Evolutionary conservation across 257 asterid species (phyloP).

Genomic region (Solanum rostratum): DNA sequence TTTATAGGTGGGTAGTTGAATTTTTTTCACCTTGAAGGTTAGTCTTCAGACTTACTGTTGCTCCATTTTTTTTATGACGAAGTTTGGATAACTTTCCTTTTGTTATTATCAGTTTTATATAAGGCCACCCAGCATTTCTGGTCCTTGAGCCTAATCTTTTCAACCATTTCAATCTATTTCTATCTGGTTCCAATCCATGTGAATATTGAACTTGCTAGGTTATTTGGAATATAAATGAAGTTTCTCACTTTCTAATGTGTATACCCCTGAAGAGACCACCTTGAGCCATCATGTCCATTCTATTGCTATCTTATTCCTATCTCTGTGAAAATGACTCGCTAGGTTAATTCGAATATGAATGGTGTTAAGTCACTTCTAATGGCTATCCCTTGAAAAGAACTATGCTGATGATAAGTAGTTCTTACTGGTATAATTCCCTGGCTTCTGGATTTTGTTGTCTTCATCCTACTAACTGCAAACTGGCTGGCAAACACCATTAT

Average conservation of each 20-base stretch:
- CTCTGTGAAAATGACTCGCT: neutral
- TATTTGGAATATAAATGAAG: neutral
- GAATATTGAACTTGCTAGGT: neutral
- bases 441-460: neutral
- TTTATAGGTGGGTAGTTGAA: neutral
- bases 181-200: neutral
- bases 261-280: neutral
- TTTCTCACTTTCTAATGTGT: neutral
- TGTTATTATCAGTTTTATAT: neutral
- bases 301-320: neutral
- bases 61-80: neutral
- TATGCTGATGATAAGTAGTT: neutral
- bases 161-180: neutral
- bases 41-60: neutral
- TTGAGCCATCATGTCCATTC: neutral
- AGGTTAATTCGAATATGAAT: neutral
- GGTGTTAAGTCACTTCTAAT: neutral
- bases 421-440: neutral
- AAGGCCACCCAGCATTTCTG: neutral
- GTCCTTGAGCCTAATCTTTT: neutral
- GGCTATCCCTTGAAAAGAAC: neutral
- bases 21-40: neutral
- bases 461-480: neutral
- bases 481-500: neutral
- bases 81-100: neutral